A percentile compares a stretch with the other conserved stretches of the same genome.
These are phyloP conservation scores for Aureobasidium lini DNA, from an alignment of 2,329 filamentous ascomycete genomes.

Conservation along the genomic window DNA sequence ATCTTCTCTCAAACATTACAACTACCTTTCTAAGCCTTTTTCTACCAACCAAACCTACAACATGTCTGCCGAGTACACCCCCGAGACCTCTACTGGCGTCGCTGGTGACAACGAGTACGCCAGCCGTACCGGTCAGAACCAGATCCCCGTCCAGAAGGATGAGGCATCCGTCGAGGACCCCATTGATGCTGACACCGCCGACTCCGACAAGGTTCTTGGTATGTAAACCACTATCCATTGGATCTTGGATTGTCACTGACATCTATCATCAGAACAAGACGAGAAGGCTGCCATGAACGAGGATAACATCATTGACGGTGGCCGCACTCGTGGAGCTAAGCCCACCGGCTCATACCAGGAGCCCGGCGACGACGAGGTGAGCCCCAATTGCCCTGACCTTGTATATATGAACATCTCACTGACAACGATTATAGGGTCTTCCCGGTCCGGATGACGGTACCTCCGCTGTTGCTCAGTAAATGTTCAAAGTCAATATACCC, in stretches of 20 bases:
- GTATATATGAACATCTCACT: background rate
- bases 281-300: slow-evolving; percentile 43
- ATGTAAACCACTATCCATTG: slow-evolving; percentile 14
- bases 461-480: slow-evolving; percentile 13
- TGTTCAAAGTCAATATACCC: slow-evolving; percentile 3
- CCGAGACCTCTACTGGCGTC: slow-evolving; percentile 24
- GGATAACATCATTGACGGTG: slow-evolving; percentile 38
- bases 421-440: slow-evolving; percentile 9
- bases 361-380: slow-evolving; percentile 41
- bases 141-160: slow-evolving; percentile 41
- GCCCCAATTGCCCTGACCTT: background rate
- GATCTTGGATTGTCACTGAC: background rate
- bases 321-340: slow-evolving; percentile 43
- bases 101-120: slow-evolving; percentile 39
- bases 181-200: slow-evolving; percentile 36
- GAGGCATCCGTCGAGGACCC: slow-evolving; percentile 39
- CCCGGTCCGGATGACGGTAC: slow-evolving; percentile 16
- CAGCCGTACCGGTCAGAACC: slow-evolving; percentile 38
- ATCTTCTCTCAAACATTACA: background rate
- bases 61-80: slow-evolving; percentile 20
- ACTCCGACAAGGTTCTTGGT: slow-evolving; percentile 43
- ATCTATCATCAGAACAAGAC: slow-evolving; percentile 30
- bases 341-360: slow-evolving; percentile 39
- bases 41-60: background rate
- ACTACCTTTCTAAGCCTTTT: background rate